Conservation (phyloP, 2,329 filamentous ascomycete genomes). For the Fusarium sp. region DNA sequence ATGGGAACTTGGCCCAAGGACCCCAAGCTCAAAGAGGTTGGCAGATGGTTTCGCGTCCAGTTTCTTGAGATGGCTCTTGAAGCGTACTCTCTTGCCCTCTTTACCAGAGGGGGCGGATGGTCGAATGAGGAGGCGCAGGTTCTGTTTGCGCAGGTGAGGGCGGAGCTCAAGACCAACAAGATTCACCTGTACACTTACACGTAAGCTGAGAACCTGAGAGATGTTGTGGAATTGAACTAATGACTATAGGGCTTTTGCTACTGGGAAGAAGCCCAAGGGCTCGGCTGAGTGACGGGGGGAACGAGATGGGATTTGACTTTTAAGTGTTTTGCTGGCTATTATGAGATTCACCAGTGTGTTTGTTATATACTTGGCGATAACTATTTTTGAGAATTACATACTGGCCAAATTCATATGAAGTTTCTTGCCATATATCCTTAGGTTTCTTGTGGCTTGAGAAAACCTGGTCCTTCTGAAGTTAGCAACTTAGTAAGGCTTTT, state of each 20-base stretch:
- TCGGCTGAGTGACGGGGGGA: not conserved
- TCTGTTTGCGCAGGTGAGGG: slow-evolving; percentile 39
- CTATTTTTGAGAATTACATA: too few relatives aligned
- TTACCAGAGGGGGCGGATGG: slow-evolving; percentile 41
- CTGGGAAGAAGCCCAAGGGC: not conserved
- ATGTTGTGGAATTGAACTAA: not conserved
- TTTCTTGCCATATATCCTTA: too few relatives aligned
- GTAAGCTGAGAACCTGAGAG: slow-evolving; percentile 11
- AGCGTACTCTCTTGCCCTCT: slow-evolving; percentile 40
- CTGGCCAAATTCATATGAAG: too few relatives aligned
- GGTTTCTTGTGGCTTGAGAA: too few relatives aligned
- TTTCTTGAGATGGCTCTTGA: slow-evolving; percentile 38
- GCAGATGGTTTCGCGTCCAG: slow-evolving; percentile 37
- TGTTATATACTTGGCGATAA: too few relatives aligned
- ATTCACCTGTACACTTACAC: slow-evolving; percentile 43
- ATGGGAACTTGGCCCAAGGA: slow-evolving; percentile 57
- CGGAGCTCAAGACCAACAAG: slow-evolving; percentile 42
- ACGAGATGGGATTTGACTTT: not conserved
- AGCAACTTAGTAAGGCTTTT: too few relatives aligned
- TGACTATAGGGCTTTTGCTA: slow-evolving; percentile 1
- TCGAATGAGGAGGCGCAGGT: slow-evolving; percentile 40
- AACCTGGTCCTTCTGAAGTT: too few relatives aligned
- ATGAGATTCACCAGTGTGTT: not conserved
- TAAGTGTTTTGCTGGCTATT: too few relatives aligned
- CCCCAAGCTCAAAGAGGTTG: slow-evolving; percentile 51